Percentiles rank a stretch among this genome's conserved stretches.
Conservation (phyloP, 1,284 basidiomycete species). For the Ceratobasidium sp. region DNA sequence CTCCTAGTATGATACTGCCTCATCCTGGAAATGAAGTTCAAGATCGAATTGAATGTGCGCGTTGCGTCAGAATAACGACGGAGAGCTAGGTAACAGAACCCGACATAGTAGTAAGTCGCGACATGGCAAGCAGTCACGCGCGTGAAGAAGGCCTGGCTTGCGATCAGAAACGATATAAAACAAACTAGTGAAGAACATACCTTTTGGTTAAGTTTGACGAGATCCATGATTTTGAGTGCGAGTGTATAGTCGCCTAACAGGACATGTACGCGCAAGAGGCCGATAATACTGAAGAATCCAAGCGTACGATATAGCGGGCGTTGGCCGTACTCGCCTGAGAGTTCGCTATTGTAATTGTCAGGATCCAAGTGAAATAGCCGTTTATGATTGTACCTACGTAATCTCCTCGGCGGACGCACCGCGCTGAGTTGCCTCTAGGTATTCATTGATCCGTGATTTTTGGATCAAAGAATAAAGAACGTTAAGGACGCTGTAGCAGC, state of each 20-base stretch:
- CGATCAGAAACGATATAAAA: conserved; percentile 49
- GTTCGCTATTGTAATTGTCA: conserved; percentile 70
- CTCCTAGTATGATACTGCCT: conserved; percentile 95
- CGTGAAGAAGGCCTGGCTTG: conserved; percentile 80
- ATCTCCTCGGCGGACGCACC: conserved; percentile 87
- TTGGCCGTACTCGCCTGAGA: conserved; percentile 92
- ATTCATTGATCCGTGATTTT: conserved; percentile 95
- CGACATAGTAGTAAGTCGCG: conserved; percentile 94
- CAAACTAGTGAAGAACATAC: conserved; percentile 57
- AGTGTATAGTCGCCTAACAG: conserved; percentile 96
- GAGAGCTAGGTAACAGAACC: conserved; percentile 96
- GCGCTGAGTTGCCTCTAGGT: conserved; percentile 83
- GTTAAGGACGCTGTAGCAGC: conserved; percentile 96
- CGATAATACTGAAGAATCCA: conserved; percentile 98
- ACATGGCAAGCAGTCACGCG: conserved; percentile 96
- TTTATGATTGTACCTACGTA: conserved; percentile 66
- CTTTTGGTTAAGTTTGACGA: conserved; percentile 90
- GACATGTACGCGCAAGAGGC: conserved; percentile 94
- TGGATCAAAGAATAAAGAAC: conserved; percentile 98
- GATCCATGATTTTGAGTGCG: conserved; percentile 95
- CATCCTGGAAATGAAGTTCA: conserved; percentile 94
- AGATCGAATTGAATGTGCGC: conserved; percentile 90
- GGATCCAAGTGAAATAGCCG: not conserved
- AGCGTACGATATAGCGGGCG: conserved; percentile 93
- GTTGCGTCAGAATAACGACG: conserved; percentile 95